phyloP scores from a whole-genome alignment of 2,329 filamentous ascomycete genomes.

The Elsinoe australis region DNA sequence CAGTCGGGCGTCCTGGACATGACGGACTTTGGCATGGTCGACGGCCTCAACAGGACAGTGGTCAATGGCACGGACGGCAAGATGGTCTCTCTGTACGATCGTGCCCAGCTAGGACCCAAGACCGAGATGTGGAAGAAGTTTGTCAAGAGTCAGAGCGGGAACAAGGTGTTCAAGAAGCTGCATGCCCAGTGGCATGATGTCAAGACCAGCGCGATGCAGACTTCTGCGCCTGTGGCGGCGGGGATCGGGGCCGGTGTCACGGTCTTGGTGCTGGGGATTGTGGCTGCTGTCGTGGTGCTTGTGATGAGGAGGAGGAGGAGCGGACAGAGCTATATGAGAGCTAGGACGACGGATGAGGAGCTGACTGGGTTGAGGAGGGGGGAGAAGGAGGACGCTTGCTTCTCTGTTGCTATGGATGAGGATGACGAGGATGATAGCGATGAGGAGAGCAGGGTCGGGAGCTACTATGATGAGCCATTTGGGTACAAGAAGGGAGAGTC shows the following conservation, averaged over 20 bases:
- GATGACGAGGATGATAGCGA: slow-evolving; percentile 11
- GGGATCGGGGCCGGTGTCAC: background rate
- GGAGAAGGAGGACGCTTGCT: slow-evolving; percentile 1
- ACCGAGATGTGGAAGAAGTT: slow-evolving; percentile 1
- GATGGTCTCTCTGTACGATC: background rate
- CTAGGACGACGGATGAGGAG: background rate
- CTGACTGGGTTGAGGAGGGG: background rate
- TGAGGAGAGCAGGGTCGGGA: slow-evolving; percentile 4
- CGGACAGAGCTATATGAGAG: background rate
- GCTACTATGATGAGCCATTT: background rate
- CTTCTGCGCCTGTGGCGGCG: slow-evolving; percentile 3
- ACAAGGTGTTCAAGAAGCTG: background rate
- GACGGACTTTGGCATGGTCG: slow-evolving; percentile 13
- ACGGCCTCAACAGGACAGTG: background rate
- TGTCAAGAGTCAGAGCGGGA: background rate
- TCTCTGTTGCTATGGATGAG: background rate
- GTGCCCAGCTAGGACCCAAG: background rate
- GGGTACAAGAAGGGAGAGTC: background rate
- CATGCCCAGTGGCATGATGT: slow-evolving; percentile 9
- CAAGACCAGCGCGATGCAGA: background rate
- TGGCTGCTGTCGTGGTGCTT: background rate
- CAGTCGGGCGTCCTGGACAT: slow-evolving; percentile 20
- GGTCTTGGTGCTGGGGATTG: background rate
- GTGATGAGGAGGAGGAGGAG: background rate
- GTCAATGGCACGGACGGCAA: background rate